These are phyloP conservation scores for Trypanosoma grayi DNA, from an alignment of 208 protist species.

Conservation along the genomic window DNA sequence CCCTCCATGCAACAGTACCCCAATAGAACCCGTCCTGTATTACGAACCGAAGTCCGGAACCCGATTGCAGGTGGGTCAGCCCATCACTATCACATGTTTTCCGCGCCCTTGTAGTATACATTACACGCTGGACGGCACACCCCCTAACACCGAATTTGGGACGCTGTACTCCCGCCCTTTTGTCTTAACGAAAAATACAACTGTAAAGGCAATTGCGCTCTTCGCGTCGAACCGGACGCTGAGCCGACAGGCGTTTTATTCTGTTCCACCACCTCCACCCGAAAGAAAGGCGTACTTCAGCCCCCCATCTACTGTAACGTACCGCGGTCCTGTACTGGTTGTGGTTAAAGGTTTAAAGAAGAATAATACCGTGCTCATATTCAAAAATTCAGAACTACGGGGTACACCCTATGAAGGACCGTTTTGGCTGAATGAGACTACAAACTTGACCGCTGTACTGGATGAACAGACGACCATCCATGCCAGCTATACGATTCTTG, in stretches of 20 bases:
- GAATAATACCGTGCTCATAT: slow-evolving; percentile 36
- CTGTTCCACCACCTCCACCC: slow-evolving; percentile 17
- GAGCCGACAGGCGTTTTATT: slow-evolving; percentile 35
- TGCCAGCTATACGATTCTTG: slow-evolving; percentile 38
- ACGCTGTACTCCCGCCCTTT: slow-evolving; percentile 29
- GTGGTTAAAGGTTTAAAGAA: slow-evolving; percentile 26
- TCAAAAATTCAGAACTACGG: slow-evolving; percentile 30
- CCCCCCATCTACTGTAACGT: slow-evolving; percentile 19
- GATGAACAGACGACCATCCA: slow-evolving; percentile 23
- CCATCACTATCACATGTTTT: slow-evolving; percentile 41
- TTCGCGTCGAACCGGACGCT: slow-evolving; percentile 28
- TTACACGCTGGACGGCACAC: slow-evolving; percentile 42
- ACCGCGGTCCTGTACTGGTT: slow-evolving; percentile 45
- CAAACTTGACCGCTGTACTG: slow-evolving; percentile 43
- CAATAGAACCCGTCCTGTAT: slow-evolving; percentile 12
- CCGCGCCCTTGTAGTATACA: slow-evolving; percentile 52
- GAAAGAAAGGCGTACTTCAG: slow-evolving; percentile 23
- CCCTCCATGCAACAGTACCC: slow-evolving; percentile 29
- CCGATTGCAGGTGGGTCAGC: slow-evolving; percentile 11
- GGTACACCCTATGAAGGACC: slow-evolving; percentile 38
- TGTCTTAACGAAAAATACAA: slow-evolving; percentile 34
- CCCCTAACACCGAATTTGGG: slow-evolving; percentile 12
- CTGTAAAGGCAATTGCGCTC: slow-evolving; percentile 36
- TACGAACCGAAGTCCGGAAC: slow-evolving; percentile 37
- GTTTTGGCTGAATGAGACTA: slow-evolving; percentile 49